These are phyloP conservation scores for Paratinospora sagittata DNA, from an alignment of 164 flowering plant genomes.

Conservation along the genomic window DNA sequence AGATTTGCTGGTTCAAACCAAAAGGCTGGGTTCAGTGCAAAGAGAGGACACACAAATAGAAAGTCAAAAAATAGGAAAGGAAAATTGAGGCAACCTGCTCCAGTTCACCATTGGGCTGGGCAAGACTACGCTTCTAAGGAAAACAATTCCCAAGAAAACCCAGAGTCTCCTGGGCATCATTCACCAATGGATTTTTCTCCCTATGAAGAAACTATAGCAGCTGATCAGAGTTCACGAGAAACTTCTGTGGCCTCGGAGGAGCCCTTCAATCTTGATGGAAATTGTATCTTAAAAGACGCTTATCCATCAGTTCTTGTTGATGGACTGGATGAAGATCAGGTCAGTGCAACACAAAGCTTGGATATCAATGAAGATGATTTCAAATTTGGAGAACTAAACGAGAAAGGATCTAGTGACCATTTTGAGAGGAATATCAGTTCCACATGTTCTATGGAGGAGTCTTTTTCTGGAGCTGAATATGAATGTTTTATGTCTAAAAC, in stretches of 20 bases:
- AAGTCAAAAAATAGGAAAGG: slow-evolving; percentile 46
- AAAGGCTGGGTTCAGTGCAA: slow-evolving; percentile 42
- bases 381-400: slow-evolving; percentile 20
- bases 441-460: slow-evolving; percentile 27
- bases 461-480: slow-evolving; percentile 38
- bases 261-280: slow-evolving; percentile 19
- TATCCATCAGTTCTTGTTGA: slow-evolving; percentile 27
- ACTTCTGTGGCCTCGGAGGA: slow-evolving; percentile 48
- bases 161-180: slow-evolving; percentile 47
- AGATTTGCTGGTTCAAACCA: slow-evolving; percentile 29
- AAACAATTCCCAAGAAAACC: slow-evolving; percentile 27
- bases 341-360: slow-evolving; percentile 36
- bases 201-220: slow-evolving; percentile 46
- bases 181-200: slow-evolving; percentile 95
- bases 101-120: slow-evolving; percentile 29
- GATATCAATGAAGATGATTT: slow-evolving; percentile 31
- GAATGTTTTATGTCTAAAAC: slow-evolving; percentile 49
- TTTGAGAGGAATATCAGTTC: slow-evolving; percentile 13
- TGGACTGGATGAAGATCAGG: slow-evolving; percentile 41
- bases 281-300: slow-evolving; percentile 22
- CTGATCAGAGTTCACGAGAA: slow-evolving; percentile 35
- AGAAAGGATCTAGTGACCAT: slow-evolving; percentile 15
- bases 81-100: slow-evolving; percentile 29
- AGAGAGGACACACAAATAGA: slow-evolving; percentile 30
- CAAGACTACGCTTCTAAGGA: slow-evolving; percentile 30